These are phyloP conservation scores for Ophiosphaerella narmari DNA, from an alignment of 2,329 filamentous ascomycete species.

Conservation along the genomic window DNA sequence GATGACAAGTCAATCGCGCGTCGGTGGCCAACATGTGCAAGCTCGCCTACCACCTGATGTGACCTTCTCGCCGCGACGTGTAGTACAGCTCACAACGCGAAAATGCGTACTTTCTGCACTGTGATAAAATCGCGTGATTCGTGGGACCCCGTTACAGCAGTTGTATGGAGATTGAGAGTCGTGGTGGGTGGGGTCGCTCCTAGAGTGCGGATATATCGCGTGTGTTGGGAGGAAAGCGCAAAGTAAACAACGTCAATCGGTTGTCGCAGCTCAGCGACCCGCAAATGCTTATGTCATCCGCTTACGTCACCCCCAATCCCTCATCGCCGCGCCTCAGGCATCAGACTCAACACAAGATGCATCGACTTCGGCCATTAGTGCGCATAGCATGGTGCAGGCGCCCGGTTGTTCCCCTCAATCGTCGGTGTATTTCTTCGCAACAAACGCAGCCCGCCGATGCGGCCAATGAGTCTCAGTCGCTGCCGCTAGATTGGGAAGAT, in stretches of 20 bases:
- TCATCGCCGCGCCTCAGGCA: constrained; percentile 27
- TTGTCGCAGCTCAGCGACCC: constrained; percentile 1
- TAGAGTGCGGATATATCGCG: no score
- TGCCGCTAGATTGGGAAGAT: constrained; percentile 72
- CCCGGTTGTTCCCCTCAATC: constrained; percentile 26
- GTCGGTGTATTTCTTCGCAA: constrained; percentile 34
- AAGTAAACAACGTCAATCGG: constrained; percentile 11
- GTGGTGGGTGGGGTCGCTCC: no score
- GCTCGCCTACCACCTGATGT: no score
- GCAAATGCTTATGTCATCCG: neutral
- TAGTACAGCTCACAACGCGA: no score
- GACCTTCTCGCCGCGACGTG: no score
- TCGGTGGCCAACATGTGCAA: neutral
- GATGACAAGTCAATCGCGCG: constrained; percentile 1
- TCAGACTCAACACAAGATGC: constrained; percentile 32
- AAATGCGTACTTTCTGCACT: no score
- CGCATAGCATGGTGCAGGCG: constrained; percentile 35
- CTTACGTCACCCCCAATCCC: constrained; percentile 31
- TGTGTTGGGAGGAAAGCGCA: neutral
- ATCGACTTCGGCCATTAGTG: constrained; percentile 34
- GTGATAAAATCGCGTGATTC: no score
- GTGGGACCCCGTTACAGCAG: no score
- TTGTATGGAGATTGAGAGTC: no score
- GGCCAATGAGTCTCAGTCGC: constrained; percentile 30
- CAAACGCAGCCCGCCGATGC: constrained; percentile 22